Evolutionary conservation across 2,329 filamentous ascomycete genomes (phyloP), one percentile per base, ranked within the genome.

Genomic region (Alternaria rosae): DNA sequence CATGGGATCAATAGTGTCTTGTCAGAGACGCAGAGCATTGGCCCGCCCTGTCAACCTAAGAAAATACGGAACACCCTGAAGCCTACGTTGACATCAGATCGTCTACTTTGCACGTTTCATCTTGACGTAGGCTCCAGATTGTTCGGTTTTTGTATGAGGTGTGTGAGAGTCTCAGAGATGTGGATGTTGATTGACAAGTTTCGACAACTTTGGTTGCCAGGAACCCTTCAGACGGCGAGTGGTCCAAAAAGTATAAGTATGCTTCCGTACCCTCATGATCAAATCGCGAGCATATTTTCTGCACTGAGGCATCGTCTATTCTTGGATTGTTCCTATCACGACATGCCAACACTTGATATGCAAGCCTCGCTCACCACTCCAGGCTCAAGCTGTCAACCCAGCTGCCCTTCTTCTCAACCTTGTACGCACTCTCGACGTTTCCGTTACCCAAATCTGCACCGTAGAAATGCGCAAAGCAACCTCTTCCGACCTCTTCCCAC

Each of bases 381-480:
- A 77, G 59, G 25, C 62, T 62, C 70, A 78, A 57, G 30, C 65
- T 73, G 23, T 72, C 81, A 10, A 72, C 74, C 87, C 88, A 89
- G 10, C 67, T 81, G 71, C 82, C 80, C n/a, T 71, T 70, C 57
- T 83, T 83, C 47, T 77, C 73, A 61, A 88, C 86, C 65, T 80
- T 81, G 65, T 81, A 74, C 5, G 80, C 76, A 12, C 80, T 82
- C 38, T 83, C 80, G 11, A 89, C 81, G 59, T 89, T 84, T 3
- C 76, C 80, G 9, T 68, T 79, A 9, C 87, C 87, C 70, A 90
- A 83, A 68, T 86, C 86, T 53, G 62, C 73, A 5, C 83, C 84
- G 70, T 88, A 88, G 38, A 89, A 73, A 70, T 90, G 88, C 54
- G 87, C 85, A 67, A 87, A 89, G 56, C 81, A 82, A 2, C 76